Base-by-base conservation (phyloP, 2,329 filamentous ascomycete genomes). In the Ophiostoma himal-ulmi region DNA sequence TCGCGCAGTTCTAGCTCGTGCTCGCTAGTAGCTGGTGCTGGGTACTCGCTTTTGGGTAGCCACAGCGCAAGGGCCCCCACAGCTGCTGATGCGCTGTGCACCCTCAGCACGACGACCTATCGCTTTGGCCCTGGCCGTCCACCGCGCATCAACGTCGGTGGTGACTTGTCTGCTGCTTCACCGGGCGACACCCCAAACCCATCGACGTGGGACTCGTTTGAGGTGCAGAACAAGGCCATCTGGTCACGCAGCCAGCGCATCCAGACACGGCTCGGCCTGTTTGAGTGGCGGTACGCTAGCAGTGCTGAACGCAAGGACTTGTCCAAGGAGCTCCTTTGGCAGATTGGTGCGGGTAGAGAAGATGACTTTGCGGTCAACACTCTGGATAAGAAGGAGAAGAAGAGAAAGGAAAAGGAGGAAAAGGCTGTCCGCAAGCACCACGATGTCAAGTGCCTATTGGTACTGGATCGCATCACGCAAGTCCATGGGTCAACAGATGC, bases 221-320 rank as follows among this genome's bases (percentile, higher is more conserved):
- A 74, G n/a, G 68, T 80, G 41, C 68, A 67, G 22, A 74, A 76
- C 70, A 77, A 80, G 26, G 81, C 81, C 72, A 78, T 83, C 75
- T 78, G 81, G 3, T 84, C 83, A 13, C 82, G 86, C 44, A 78
- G 82, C 1, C 79, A 83, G 17, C 82, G 85, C 41, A 78, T 82
- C 1, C 79, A 81, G 41, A 75, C 73, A 11, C 81, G 81, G 11
- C 78, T 82, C 52, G 85, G 85, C 20, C 80, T 77, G 1, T 86
- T 87, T 71, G 80, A 83, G 72, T 89, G 87, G 87, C 80, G 82
- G 14, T 88, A 89, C 75, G 81, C 81, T 20, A 76, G 77, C n/a
- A 78, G 78, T 7, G 76, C 77, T 8, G 83, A 86, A 80, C 83
- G 77, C 75, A 81, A 76, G 68, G 82, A 73, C 71, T 78, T 70